Conservation (phyloP, 163 green algal genomes). For the Scenedesmus sp. region DNA sequence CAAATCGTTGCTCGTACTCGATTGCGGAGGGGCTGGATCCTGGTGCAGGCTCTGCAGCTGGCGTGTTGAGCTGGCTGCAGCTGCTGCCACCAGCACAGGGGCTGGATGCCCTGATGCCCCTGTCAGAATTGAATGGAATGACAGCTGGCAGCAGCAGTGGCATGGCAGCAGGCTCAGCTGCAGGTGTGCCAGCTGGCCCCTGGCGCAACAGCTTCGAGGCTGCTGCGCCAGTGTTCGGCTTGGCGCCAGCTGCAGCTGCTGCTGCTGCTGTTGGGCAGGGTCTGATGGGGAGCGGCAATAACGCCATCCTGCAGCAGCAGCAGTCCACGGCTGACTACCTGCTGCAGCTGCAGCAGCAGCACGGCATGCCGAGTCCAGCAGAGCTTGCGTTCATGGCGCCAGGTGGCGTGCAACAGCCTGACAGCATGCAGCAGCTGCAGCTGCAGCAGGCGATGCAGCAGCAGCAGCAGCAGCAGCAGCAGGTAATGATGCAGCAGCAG, state of each 20-base stretch:
- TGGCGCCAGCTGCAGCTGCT: not conserved
- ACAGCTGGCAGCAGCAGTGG: not conserved
- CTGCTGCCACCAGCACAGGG: conserved; percentile 2
- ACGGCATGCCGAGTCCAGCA: not conserved
- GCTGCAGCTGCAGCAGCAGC: not conserved
- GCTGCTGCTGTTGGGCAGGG: not conserved
- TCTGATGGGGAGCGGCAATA: not conserved
- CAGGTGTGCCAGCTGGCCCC: not conserved
- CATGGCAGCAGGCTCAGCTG: not conserved
- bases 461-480: not conserved
- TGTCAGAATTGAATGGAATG: not conserved
- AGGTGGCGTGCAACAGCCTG: not conserved
- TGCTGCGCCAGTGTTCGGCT: not conserved
- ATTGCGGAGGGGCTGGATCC: not conserved
- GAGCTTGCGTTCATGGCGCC: not conserved
- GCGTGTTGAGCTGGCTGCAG: not conserved
- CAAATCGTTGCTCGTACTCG: not conserved
- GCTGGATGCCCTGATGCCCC: not conserved
- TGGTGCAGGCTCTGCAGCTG: not conserved
- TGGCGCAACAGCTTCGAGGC: not conserved
- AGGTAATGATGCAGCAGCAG: not conserved
- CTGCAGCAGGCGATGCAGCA: not conserved
- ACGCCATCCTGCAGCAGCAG: not conserved
- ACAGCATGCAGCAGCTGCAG: not conserved
- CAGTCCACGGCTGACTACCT: not conserved